phyloP scores from a whole-genome alignment of 208 protist genomes.

The Leishmania gerbilli region DNA sequence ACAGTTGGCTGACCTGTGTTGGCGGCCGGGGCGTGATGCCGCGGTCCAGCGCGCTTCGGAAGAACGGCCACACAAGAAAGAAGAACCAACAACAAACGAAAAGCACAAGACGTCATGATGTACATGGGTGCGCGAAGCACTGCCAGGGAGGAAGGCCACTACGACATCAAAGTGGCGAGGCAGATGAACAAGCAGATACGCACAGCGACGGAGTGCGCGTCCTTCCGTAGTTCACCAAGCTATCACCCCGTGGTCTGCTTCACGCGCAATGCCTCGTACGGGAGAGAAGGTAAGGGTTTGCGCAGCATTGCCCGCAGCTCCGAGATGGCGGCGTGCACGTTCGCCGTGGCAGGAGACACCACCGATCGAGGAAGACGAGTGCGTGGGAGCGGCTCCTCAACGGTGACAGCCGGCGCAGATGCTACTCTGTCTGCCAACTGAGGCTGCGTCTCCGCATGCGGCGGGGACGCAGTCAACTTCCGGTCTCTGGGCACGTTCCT shows the following conservation, averaged over 20 bases:
- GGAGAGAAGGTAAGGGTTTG: constrained; percentile 71
- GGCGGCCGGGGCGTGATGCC: not conserved
- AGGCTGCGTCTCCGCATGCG: not conserved
- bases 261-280: constrained; percentile 37
- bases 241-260: constrained; percentile 1
- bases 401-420: not conserved
- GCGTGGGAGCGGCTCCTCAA: constrained; percentile 6
- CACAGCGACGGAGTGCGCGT: not conserved
- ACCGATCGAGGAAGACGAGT: constrained; percentile 23
- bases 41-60: not conserved
- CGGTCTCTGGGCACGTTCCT: not conserved
- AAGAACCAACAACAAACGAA: not conserved
- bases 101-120: not conserved
- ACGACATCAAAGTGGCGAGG: not conserved
- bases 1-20: not conserved
- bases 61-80: not conserved
- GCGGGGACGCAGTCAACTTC: not conserved
- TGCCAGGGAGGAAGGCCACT: not conserved
- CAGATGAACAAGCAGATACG: not conserved
- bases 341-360: constrained; percentile 52
- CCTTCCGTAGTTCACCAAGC: not conserved
- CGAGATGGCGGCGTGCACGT: constrained; percentile 78
- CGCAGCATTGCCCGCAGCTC: constrained; percentile 81
- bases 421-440: not conserved
- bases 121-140: not conserved